Conservation (phyloP, 768 basidiomycete species). For the Russula griseocarnosa region DNA sequence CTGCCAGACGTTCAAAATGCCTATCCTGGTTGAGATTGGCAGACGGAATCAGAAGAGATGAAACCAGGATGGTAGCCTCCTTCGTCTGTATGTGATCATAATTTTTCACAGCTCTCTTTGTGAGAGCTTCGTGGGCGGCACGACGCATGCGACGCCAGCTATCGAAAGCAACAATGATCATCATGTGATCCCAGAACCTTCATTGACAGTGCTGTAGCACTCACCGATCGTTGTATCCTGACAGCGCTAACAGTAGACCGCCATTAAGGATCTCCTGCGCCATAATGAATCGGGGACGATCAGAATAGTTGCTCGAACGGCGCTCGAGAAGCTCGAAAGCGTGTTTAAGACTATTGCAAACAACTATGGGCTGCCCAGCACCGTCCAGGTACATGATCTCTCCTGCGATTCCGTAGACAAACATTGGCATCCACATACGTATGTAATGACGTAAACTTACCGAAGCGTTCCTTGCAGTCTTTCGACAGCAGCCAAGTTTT, state of each 20-base stretch:
- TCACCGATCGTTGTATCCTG: slow-evolving; percentile 2
- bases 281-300: slow-evolving; percentile 24
- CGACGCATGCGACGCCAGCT: slow-evolving; percentile 37
- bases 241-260: slow-evolving; percentile 7
- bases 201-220: too few species aligned
- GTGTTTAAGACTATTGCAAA: slow-evolving; percentile 5
- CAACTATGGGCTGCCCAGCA: slow-evolving; percentile 25
- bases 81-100: too few species aligned
- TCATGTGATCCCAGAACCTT: too few species aligned
- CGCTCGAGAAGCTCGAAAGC: slow-evolving; percentile 30
- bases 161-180: too few species aligned
- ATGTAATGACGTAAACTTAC: not conserved
- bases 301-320: slow-evolving; percentile 32
- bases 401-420: not conserved
- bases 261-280: slow-evolving; percentile 18
- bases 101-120: too few species aligned
- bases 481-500: slow-evolving; percentile 1
- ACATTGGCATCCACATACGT: not conserved
- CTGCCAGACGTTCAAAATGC: too few species aligned
- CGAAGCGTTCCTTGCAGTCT: slow-evolving; percentile 6
- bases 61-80: too few species aligned
- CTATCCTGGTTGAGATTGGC: too few species aligned
- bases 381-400: slow-evolving; percentile 30
- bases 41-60: too few species aligned
- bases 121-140: slow-evolving; percentile 35